Percentiles rank a stretch among this genome's conserved stretches.
These are phyloP conservation scores for Penicillium olsonii DNA, from an alignment of 2,329 filamentous ascomycete genomes.

Conservation along the genomic window DNA sequence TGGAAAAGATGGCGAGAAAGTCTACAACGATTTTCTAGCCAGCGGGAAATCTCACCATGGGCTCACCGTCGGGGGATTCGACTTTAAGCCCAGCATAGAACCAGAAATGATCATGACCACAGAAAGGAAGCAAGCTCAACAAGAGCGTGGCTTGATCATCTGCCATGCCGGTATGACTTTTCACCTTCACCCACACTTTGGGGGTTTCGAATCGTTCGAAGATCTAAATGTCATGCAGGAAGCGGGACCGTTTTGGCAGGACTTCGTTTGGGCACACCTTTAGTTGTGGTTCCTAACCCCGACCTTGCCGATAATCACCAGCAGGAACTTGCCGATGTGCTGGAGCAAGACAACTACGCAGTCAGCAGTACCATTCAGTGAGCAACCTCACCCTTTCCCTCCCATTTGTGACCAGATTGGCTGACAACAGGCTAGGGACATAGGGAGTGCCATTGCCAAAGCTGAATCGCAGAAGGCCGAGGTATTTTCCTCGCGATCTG, in stretches of 20 bases:
- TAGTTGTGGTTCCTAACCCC: slow-evolving; percentile 89
- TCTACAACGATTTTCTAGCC: slow-evolving; percentile 47
- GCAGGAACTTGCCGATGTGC: slow-evolving; percentile 75
- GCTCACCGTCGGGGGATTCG: slow-evolving; percentile 63
- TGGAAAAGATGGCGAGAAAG: slow-evolving; percentile 63
- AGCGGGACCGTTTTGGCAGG: slow-evolving; percentile 88
- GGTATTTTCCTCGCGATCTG: not conserved
- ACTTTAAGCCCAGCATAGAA: slow-evolving; percentile 64
- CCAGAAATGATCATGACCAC: slow-evolving; percentile 59
- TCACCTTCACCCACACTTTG: slow-evolving; percentile 13
- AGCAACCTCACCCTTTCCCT: slow-evolving; percentile 23
- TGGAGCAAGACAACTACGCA: slow-evolving; percentile 74
- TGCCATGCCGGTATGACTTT: slow-evolving; percentile 75
- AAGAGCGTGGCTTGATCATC: slow-evolving; percentile 70
- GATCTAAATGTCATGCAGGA: slow-evolving; percentile 53
- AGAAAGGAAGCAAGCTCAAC: slow-evolving; percentile 42
- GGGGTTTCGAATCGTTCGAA: not conserved
- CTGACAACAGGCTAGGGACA: slow-evolving; percentile 41
- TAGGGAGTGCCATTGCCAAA: slow-evolving; percentile 50
- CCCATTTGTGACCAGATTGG: not conserved
- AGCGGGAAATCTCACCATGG: slow-evolving; percentile 32
- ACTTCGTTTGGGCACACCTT: slow-evolving; percentile 68
- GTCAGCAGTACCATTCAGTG: slow-evolving; percentile 70
- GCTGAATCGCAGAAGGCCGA: slow-evolving; percentile 41
- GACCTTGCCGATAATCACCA: slow-evolving; percentile 87